Conservation (phyloP, 805 yeast species). For the Yamadazyma ubonensis region DNA sequence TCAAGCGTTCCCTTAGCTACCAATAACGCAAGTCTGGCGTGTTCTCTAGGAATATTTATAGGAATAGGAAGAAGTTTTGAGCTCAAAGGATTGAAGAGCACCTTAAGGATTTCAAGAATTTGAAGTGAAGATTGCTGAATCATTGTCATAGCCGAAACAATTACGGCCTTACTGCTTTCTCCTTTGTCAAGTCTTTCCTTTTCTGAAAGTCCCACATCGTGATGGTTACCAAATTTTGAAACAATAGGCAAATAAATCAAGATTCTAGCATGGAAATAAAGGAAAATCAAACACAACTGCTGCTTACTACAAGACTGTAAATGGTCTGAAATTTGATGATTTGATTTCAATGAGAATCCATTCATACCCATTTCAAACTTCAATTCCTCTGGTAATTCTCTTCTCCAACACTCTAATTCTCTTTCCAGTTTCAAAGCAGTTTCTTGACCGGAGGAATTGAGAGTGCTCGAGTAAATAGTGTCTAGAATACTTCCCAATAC, state of each 20-base stretch:
- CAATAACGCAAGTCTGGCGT: constrained; percentile 59
- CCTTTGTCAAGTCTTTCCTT: constrained; percentile 39
- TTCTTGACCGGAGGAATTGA: constrained; percentile 25
- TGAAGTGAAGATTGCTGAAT: constrained; percentile 68
- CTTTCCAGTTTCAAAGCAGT: constrained; percentile 46
- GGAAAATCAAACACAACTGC: constrained; percentile 51
- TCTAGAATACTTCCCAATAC: constrained; percentile 74
- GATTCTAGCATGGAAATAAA: constrained; percentile 44
- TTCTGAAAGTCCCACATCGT: constrained; percentile 40
- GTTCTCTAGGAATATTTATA: constrained; percentile 58
- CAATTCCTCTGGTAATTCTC: constrained; percentile 60
- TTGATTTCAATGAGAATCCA: constrained; percentile 44
- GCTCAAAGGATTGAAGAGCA: constrained; percentile 35
- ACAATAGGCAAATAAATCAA: constrained; percentile 42
- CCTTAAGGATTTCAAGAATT: constrained; percentile 52
- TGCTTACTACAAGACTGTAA: constrained; percentile 39
- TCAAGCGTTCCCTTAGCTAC: constrained; percentile 79
- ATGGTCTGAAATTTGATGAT: constrained; percentile 19
- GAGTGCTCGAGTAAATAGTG: constrained; percentile 63
- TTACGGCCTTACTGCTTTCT: constrained; percentile 29
- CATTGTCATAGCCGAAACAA: constrained; percentile 57
- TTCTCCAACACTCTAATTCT: constrained; percentile 75
- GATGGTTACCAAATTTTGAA: constrained; percentile 41
- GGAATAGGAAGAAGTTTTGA: constrained; percentile 61
- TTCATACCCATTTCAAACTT: constrained; percentile 64